Evolutionary conservation across 1,139 yeast genomes (phyloP).

Genomic region (Magnusiomyces tetraspermus): DNA sequence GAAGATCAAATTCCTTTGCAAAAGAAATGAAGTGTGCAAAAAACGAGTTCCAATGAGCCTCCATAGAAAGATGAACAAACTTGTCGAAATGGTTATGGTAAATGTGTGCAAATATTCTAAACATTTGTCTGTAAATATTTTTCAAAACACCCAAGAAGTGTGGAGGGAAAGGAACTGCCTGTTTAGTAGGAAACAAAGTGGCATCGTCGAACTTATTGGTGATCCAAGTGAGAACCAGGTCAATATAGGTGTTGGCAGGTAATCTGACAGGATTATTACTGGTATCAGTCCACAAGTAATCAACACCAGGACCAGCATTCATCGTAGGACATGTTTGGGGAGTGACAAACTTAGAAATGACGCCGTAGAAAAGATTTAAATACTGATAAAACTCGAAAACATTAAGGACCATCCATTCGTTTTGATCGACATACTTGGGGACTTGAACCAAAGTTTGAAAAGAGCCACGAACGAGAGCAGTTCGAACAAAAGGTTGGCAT

Average conservation of each 20-base stretch:
- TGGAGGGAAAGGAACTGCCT: slow-evolving; percentile 85
- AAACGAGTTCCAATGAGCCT: slow-evolving; percentile 97
- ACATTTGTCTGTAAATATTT: slow-evolving; percentile 84
- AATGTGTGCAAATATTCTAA: slow-evolving; percentile 91
- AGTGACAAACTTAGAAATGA: slow-evolving; percentile 78
- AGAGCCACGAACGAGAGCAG: slow-evolving; percentile 94
- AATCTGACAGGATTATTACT: slow-evolving; percentile 67
- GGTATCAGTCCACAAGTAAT: slow-evolving; percentile 84
- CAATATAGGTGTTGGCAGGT: slow-evolving; percentile 91
- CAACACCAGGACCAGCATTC: slow-evolving; percentile 92
- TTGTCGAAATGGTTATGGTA: slow-evolving; percentile 92
- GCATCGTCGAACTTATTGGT: slow-evolving; percentile 82
- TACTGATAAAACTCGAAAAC: slow-evolving; percentile 84
- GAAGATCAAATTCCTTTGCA: slow-evolving; percentile 69
- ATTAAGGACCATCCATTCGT: slow-evolving; percentile 94
- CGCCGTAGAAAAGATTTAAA: slow-evolving; percentile 78
- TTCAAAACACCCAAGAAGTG: slow-evolving; percentile 74
- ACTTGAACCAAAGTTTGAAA: slow-evolving; percentile 90
- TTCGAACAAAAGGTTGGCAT: slow-evolving; percentile 88
- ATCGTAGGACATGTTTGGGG: slow-evolving; percentile 85
- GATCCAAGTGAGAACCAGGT: slow-evolving; percentile 86
- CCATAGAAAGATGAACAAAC: slow-evolving; percentile 77
- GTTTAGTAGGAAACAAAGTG: slow-evolving; percentile 81
- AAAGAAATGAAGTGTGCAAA: slow-evolving; percentile 93
- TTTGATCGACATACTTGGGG: slow-evolving; percentile 87